phyloP scores from a whole-genome alignment of 108 stramenopile species.

The Epipyxis sp. region DNA sequence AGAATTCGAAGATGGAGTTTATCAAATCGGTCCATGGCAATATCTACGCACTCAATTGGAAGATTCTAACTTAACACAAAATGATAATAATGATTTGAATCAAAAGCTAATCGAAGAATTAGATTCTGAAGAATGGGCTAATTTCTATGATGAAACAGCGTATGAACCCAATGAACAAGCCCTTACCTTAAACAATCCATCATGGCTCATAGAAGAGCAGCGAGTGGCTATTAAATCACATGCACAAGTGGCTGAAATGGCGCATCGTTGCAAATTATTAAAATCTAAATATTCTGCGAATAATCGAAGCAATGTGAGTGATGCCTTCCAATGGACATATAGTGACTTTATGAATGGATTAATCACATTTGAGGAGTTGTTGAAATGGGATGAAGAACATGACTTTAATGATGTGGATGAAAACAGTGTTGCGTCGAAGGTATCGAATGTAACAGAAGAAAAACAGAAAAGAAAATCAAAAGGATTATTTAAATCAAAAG shows the following conservation, averaged over 20 bases:
- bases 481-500: too few species aligned
- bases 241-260: not conserved
- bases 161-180: not conserved
- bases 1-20: not conserved
- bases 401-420: too few species aligned
- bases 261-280: not conserved
- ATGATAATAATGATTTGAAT: not conserved
- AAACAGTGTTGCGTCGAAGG: too few species aligned
- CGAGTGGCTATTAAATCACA: not conserved
- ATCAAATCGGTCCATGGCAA: not conserved
- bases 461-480: too few species aligned
- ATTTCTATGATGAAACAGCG: not conserved
- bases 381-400: too few species aligned
- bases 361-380: too few species aligned
- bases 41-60: not conserved
- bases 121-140: not conserved
- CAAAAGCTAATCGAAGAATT: not conserved
- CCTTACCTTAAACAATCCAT: not conserved
- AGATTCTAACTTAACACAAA: not conserved
- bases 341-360: too few species aligned
- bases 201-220: not conserved
- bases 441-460: too few species aligned
- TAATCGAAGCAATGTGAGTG: too few species aligned
- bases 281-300: not conserved
- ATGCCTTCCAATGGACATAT: too few species aligned